phyloP scores from a whole-genome alignment of 352 stramenopile species.

The Globisporangium heterothallicum region DNA sequence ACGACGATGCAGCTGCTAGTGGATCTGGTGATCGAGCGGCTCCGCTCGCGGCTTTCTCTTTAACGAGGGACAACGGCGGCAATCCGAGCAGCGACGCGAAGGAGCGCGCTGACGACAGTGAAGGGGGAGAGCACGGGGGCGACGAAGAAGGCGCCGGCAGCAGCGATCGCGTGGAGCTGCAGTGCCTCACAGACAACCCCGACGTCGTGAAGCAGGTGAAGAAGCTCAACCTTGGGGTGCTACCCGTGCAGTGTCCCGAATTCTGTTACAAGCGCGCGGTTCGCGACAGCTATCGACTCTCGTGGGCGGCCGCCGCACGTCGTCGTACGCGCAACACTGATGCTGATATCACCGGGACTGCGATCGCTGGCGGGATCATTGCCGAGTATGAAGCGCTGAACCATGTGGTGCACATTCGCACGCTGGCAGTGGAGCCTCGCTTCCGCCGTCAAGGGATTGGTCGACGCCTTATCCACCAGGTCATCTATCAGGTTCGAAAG shows the following conservation, averaged over 20 bases:
- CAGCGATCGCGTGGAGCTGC: slow-evolving; percentile 27
- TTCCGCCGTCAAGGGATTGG: slow-evolving; percentile 38
- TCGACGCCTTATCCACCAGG: slow-evolving; percentile 24
- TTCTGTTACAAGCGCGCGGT: slow-evolving; percentile 63
- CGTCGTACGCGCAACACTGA: not conserved
- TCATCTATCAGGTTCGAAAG: slow-evolving; percentile 20
- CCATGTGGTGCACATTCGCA: slow-evolving; percentile 33
- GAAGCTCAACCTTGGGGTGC: slow-evolving; percentile 63
- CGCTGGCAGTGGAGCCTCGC: slow-evolving; percentile 27
- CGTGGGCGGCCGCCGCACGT: slow-evolving; percentile 39
- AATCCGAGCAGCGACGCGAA: too few species aligned
- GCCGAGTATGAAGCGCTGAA: slow-evolving; percentile 31
- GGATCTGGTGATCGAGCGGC: not conserved
- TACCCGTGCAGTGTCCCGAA: slow-evolving; percentile 54
- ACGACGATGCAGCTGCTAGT: not conserved
- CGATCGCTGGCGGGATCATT: slow-evolving; percentile 26
- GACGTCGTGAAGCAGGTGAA: slow-evolving; percentile 41
- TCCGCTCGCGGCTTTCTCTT: not conserved
- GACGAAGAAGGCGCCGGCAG: too few species aligned
- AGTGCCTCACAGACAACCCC: slow-evolving; percentile 33
- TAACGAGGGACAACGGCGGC: not conserved
- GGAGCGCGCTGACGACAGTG: slow-evolving; percentile 2
- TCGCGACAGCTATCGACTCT: slow-evolving; percentile 35
- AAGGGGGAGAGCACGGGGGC: slow-evolving; percentile 9
- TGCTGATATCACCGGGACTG: not conserved